Percentiles rank a stretch among this genome's conserved stretches.
Conservation (phyloP, 2,329 filamentous ascomycete genomes). For the Fusarium temperatum region DNA sequence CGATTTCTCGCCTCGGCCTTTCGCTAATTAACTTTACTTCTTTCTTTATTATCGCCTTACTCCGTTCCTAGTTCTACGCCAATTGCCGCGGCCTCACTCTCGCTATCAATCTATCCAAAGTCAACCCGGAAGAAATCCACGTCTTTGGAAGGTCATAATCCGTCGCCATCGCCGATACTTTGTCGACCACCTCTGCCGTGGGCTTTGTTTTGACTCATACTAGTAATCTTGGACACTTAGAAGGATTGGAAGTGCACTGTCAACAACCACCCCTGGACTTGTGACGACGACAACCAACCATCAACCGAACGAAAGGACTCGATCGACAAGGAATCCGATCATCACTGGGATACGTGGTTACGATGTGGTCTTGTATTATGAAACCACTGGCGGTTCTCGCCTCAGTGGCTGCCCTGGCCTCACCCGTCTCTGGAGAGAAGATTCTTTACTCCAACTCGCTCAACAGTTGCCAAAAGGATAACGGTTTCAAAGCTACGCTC, state of each 20-base stretch:
- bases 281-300: conserved; percentile 9
- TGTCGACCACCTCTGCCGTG: not conserved
- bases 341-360: conserved; percentile 34
- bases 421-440: conserved; percentile 66
- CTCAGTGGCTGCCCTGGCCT: conserved; percentile 53
- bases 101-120: conserved; percentile 28
- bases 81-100: conserved; percentile 30
- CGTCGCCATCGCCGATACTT: not conserved
- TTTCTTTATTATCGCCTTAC: conserved; percentile 25
- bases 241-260: not conserved
- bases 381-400: conserved; percentile 57
- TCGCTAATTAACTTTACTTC: conserved; percentile 35
- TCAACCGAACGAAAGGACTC: conserved; percentile 1
- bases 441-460: conserved; percentile 85
- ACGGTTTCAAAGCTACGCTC: conserved; percentile 84
- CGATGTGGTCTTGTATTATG: conserved; percentile 58
- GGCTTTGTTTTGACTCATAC: not conserved
- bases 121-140: conserved; percentile 20
- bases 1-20: conserved; percentile 40
- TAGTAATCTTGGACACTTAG: not conserved
- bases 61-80: conserved; percentile 32
- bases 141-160: conserved; percentile 20
- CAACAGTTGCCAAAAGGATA: conserved; percentile 84
- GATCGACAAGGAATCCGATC: not conserved
- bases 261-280: not conserved